A percentile compares a stretch with the other conserved stretches of the same genome.
Conservation (phyloP, 495 filamentous ascomycete species). For the Neurospora pannonica region DNA sequence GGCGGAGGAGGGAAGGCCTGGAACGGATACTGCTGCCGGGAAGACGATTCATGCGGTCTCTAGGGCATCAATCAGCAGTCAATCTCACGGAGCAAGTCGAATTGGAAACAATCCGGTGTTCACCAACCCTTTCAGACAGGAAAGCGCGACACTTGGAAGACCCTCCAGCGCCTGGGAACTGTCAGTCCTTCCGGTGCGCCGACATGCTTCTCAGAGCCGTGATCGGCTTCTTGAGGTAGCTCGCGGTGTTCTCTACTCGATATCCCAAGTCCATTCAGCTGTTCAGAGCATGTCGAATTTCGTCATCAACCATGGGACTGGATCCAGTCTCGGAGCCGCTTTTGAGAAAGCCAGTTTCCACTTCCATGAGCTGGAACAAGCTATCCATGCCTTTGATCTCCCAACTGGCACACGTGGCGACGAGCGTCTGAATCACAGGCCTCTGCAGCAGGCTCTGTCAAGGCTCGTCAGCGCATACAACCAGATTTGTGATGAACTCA, state of each 20-base stretch:
- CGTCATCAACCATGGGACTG: conserved; percentile 54
- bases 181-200: conserved; percentile 73
- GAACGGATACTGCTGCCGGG: not conserved
- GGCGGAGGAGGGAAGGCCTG: not conserved
- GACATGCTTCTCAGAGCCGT: conserved; percentile 40
- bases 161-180: conserved; percentile 57
- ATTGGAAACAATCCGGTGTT: conserved; percentile 13
- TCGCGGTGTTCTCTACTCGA: conserved; percentile 76
- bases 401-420: conserved; percentile 40
- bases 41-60: not conserved
- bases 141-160: conserved; percentile 38
- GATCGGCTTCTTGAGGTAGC: conserved; percentile 64
- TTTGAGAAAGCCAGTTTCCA: conserved; percentile 66
- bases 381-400: conserved; percentile 52
- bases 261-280: conserved; percentile 65
- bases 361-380: conserved; percentile 62
- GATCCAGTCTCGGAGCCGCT: conserved; percentile 62
- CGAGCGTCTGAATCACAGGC: conserved; percentile 43
- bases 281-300: conserved; percentile 55
- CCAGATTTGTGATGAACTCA: conserved; percentile 58
- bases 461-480: conserved; percentile 65
- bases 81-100: not conserved
- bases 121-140: conserved; percentile 54
- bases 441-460: conserved; percentile 49
- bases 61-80: not conserved